phyloP scores from a whole-genome alignment of 352 stramenopile genomes.

The Globisporangium emineosum region DNA sequence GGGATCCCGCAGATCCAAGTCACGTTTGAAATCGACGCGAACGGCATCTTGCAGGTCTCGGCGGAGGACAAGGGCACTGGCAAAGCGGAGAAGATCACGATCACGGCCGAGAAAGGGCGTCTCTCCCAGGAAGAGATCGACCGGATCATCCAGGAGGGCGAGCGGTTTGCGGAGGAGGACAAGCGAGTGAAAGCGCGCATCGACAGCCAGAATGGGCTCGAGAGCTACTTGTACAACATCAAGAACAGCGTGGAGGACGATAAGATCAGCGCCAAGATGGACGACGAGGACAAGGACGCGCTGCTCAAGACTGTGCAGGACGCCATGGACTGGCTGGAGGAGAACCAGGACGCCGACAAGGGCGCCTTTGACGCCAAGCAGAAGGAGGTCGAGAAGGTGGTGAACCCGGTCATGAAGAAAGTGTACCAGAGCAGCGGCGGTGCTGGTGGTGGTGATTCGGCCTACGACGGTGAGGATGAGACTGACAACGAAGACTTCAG shows the following conservation, averaged over 20 bases:
- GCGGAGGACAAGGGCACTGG: constrained; percentile 98
- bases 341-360: constrained; percentile 98
- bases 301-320: constrained; percentile 94
- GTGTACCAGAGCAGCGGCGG: constrained; percentile 91
- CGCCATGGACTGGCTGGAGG: constrained; percentile 99
- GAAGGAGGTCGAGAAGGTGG: constrained; percentile 98
- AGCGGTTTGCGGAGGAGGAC: constrained; percentile 94
- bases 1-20: constrained; percentile 72
- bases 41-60: constrained; percentile 88
- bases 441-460: no score
- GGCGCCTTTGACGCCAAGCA: constrained; percentile 97
- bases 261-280: constrained; percentile 96
- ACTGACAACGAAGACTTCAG: constrained; percentile 96
- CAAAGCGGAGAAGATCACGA: constrained; percentile 98
- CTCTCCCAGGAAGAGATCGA: constrained; percentile 97
- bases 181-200: constrained; percentile 94
- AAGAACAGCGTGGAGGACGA: constrained; percentile 94
- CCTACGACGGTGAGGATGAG: constrained; percentile 82
- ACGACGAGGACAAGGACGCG: constrained; percentile 91
- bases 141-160: constrained; percentile 97
- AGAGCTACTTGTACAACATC: constrained; percentile 96
- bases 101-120: constrained; percentile 90
- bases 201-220: constrained; percentile 94
- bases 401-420: constrained; percentile 99
- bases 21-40: constrained; percentile 74